Evolutionary conservation across 2,329 filamentous ascomycete species (phyloP).

Genomic region (Cercospora beticola): DNA sequence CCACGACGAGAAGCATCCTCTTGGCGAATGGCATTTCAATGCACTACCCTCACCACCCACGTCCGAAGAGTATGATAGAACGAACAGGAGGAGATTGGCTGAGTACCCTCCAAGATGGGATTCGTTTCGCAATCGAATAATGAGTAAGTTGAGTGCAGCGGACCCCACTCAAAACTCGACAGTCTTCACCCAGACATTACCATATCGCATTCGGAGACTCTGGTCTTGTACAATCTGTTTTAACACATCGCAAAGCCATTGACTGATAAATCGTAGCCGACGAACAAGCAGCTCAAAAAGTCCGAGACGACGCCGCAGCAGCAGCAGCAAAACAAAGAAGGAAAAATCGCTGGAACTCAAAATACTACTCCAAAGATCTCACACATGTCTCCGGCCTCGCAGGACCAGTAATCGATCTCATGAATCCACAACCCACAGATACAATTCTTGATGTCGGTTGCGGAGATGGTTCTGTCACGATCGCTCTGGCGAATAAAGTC

Average conservation of each 20-base stretch:
- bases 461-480: conserved; percentile 43
- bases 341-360: conserved; percentile 12
- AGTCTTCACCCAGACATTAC: background rate
- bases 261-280: background rate
- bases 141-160: background rate
- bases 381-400: conserved; percentile 40
- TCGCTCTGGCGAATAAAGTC: conserved; percentile 34
- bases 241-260: background rate
- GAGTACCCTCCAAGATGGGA: conserved; percentile 12
- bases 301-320: conserved; percentile 3
- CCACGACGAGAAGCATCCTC: background rate
- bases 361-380: conserved; percentile 5
- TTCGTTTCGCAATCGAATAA: conserved; percentile 9
- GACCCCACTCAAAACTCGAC: background rate
- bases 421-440: conserved; percentile 37
- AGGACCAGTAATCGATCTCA: conserved; percentile 39
- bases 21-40: conserved; percentile 5
- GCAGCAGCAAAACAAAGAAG: conserved; percentile 8
- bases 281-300: conserved; percentile 8
- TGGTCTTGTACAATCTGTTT: background rate
- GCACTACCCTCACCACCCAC: background rate
- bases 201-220: background rate
- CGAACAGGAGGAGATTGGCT: background rate
- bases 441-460: conserved; percentile 43
- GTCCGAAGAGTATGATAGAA: background rate